These are phyloP conservation scores for Bruguiera gymnorhiza DNA, from an alignment of 345 rosid species.

Conservation along the genomic window DNA sequence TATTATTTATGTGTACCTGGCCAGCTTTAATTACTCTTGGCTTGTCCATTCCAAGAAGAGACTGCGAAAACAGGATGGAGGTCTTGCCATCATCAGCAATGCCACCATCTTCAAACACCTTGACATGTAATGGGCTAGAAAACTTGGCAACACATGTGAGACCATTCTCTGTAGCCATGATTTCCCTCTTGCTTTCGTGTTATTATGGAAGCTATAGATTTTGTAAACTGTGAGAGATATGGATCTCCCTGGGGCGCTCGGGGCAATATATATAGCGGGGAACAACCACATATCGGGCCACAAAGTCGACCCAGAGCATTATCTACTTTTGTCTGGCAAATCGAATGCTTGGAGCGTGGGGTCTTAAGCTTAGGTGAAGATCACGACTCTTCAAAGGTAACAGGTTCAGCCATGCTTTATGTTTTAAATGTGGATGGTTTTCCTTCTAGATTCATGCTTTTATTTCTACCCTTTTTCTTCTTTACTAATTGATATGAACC, in stretches of 20 bases:
- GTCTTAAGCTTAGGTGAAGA: not conserved
- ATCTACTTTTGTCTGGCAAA: not conserved
- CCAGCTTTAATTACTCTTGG: not conserved
- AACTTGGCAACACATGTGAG: not conserved
- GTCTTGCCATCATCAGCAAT: not conserved
- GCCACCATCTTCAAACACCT: not conserved
- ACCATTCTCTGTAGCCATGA: not conserved
- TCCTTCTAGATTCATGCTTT: no score
- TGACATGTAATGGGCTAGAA: not conserved
- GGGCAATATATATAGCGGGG: not conserved
- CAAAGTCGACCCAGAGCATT: not conserved
- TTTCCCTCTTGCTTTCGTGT: not conserved
- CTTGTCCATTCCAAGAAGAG: not conserved
- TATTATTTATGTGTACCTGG: not conserved
- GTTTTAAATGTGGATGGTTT: not conserved
- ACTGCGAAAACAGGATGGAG: not conserved
- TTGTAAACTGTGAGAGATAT: no score
- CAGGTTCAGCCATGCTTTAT: not conserved
- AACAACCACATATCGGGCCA: not conserved
- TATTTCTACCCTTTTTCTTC: no score
- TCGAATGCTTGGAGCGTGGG: not conserved
- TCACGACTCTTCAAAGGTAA: not conserved
- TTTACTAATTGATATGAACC: no score
- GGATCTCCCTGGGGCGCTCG: not conserved
- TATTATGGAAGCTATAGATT: not conserved